phyloP scores from a whole-genome alignment of 1,284 basidiomycete species.

The Sporisorium exsertum region DNA sequence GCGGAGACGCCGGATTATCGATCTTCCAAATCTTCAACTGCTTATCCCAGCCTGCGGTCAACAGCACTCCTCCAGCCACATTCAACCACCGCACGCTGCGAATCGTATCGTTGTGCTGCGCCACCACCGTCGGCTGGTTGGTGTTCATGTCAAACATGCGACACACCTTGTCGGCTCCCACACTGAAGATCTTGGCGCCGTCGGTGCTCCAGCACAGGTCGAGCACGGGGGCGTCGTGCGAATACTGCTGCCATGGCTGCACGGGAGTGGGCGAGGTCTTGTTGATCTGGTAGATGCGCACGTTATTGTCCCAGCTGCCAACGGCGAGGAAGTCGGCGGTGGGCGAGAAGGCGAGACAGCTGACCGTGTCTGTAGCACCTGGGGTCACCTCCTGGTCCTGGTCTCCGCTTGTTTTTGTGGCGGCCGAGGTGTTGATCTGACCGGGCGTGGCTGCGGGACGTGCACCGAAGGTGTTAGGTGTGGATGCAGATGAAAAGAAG shows the following conservation, averaged over 20 bases:
- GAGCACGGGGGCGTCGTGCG: slow-evolving; percentile 84
- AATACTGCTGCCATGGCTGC: slow-evolving; percentile 72
- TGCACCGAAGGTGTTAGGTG: slow-evolving; percentile 53
- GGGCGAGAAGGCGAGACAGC: slow-evolving; percentile 68
- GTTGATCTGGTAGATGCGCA: slow-evolving; percentile 74
- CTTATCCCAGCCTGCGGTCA: slow-evolving; percentile 92
- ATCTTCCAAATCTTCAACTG: slow-evolving; percentile 75
- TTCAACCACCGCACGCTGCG: slow-evolving; percentile 82
- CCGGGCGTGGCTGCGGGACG: slow-evolving; percentile 39
- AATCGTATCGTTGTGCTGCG: slow-evolving; percentile 85
- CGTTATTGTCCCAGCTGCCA: slow-evolving; percentile 70
- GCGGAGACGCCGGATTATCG: slow-evolving; percentile 54
- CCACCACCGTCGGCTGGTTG: slow-evolving; percentile 76
- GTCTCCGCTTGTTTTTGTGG: slow-evolving; percentile 54
- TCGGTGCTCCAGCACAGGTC: slow-evolving; percentile 87
- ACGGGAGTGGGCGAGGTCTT: slow-evolving; percentile 81
- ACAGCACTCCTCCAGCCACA: slow-evolving; percentile 77
- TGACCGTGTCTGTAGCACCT: slow-evolving; percentile 69
- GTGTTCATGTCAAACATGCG: slow-evolving; percentile 84
- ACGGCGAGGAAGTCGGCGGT: slow-evolving; percentile 70
- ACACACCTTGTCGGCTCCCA: slow-evolving; percentile 86
- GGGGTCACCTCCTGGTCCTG: slow-evolving; percentile 78
- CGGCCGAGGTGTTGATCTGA: slow-evolving; percentile 52
- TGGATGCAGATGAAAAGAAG: slow-evolving; percentile 60
- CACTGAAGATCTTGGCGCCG: slow-evolving; percentile 83